Evolutionary conservation across 257 asterid genomes (phyloP), one percentile per base, ranked within the genome.

Genomic region (Gynochthodes officinalis): DNA sequence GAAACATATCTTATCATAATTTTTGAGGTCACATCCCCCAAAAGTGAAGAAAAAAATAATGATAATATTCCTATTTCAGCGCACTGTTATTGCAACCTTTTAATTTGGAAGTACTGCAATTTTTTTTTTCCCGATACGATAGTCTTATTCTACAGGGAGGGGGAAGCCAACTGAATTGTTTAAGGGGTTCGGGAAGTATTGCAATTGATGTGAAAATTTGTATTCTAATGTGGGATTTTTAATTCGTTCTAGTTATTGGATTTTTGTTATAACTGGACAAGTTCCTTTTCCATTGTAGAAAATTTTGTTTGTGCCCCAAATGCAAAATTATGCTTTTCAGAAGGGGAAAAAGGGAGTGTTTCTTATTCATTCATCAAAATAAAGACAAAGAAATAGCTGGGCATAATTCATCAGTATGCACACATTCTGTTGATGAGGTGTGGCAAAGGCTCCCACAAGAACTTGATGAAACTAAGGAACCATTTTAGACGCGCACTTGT

Each of bases 211-310:
- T 54, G 65, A 69, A 69, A 55, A 6, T 37, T 69, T 69, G 64
- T 69, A 52, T 42, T 52, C 35, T 50, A 33, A 52, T 55, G 23
- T 23, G 39, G 39, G 64, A 69, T 67, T 53, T 33, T 39, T 7
- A 2, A 42, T 42, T 61, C 14, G 19, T 35, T 54, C 39, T 23
- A 5, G 42, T 54, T 54, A 28, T 70, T 70, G 52, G 65, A 70
- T 55, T 53, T 55, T 70, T 70, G 65, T 37, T 39, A 43, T 53
- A 54, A 69, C 23, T 54, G 74, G n/a, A 70, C 65, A 54, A 54
- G 28, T 54, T 28, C 65, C 23, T 54, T 57, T 40, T 57, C 30
- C 61, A 33, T 33, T 14, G 10, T 37, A 39, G 37, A 69, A 52
- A 21, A 14, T 27, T 23, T 23, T 53, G 60, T 13, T 25, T 54